Conservation (phyloP, 2,329 filamentous ascomycete species). For the Didymella arachidicola region DNA sequence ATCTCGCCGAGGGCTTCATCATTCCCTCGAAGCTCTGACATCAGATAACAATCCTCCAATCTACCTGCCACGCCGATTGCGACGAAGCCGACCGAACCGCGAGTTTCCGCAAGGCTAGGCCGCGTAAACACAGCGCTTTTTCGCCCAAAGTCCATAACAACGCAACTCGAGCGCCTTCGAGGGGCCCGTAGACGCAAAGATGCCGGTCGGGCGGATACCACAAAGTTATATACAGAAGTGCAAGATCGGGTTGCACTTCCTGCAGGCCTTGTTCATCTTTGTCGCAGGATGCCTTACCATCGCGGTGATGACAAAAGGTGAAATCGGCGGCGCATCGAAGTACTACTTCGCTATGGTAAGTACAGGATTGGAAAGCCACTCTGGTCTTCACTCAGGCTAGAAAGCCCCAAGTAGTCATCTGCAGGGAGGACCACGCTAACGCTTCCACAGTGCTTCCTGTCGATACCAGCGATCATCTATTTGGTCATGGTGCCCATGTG, state of each 20-base stretch:
- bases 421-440: conserved; percentile 26
- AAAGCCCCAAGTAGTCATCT: not conserved
- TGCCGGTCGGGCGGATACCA: conserved; percentile 50
- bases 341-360: conserved; percentile 67
- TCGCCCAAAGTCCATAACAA: conserved; percentile 18
- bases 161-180: conserved; percentile 10
- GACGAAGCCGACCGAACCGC: conserved; percentile 3
- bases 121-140: conserved; percentile 20
- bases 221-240: conserved; percentile 61
- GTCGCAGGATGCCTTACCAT: conserved; percentile 65
- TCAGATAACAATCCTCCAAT: not conserved
- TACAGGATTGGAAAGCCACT: not conserved
- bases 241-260: conserved; percentile 63
- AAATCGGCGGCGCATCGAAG: conserved; percentile 62
- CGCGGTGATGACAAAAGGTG: conserved; percentile 64
- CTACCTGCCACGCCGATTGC: conserved; percentile 6
- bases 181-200: conserved; percentile 28
- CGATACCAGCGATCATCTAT: conserved; percentile 65
- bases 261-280: conserved; percentile 65
- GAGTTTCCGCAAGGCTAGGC: conserved; percentile 11
- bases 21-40: no score
- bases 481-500: conserved; percentile 68
- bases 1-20: not conserved
- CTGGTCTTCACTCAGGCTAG: not conserved
- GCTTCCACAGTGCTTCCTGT: conserved; percentile 63